A percentile compares a stretch with the other conserved stretches of the same genome.
Conservation (phyloP, 257 asterid species). For the Dorcoceras hygrometricum region DNA sequence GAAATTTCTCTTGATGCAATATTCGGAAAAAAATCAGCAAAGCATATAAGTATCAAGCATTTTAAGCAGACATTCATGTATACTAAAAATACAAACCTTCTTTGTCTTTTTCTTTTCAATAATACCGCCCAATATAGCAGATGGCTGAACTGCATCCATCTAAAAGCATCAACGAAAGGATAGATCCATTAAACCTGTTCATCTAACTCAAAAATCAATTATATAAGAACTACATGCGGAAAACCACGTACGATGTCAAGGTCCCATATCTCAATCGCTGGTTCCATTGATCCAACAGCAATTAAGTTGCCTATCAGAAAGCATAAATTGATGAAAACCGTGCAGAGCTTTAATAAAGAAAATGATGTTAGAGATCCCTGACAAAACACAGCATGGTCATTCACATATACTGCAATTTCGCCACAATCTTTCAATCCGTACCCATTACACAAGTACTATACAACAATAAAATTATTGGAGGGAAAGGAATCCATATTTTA, state of each 20-base stretch:
- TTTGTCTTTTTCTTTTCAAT: conserved; percentile 62
- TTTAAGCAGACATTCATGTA: background rate
- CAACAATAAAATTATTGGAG: background rate
- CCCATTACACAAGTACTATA: background rate
- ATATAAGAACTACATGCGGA: conserved; percentile 9
- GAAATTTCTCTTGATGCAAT: background rate
- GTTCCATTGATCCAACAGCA: conserved; percentile 93
- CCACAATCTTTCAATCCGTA: background rate
- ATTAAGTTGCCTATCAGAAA: conserved; percentile 68
- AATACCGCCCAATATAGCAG: conserved; percentile 70
- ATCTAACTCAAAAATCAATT: conserved; percentile 7
- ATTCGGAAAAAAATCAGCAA: background rate
- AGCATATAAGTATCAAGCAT: background rate
- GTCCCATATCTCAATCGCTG: conserved; percentile 93
- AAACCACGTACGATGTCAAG: conserved; percentile 70
- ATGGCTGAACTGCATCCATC: conserved; percentile 93
- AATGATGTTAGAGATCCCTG: background rate
- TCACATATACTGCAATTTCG: background rate
- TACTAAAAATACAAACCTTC: conserved; percentile 48
- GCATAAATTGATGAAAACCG: conserved; percentile 16
- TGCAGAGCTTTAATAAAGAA: background rate
- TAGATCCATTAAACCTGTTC: conserved; percentile 14
- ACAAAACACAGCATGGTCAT: background rate
- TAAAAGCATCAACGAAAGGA: conserved; percentile 30
- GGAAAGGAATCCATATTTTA: background rate